These are phyloP conservation scores for Rhynchospora breviuscula DNA, from an alignment of 176 grass and related monocot species.

Conservation along the genomic window DNA sequence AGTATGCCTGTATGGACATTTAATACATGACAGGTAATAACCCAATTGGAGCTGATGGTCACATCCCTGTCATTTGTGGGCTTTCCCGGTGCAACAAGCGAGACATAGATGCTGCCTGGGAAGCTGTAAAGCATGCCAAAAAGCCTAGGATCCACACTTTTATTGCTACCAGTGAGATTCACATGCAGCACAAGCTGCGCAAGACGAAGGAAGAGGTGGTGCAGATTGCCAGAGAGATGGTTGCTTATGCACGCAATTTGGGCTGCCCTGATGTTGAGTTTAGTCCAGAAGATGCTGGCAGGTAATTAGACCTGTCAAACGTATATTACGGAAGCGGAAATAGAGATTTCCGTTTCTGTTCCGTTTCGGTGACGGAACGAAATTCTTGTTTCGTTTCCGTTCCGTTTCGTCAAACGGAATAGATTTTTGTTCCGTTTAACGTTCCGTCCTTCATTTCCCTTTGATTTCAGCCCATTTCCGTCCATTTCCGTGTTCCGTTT, in stretches of 20 bases:
- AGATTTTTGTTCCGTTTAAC: too few species aligned
- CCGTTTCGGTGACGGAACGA: too few species aligned
- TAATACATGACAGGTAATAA: slow-evolving; percentile 10
- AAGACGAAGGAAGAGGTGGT: slow-evolving; percentile 65
- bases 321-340: too few species aligned
- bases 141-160: slow-evolving; percentile 72
- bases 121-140: slow-evolving; percentile 66
- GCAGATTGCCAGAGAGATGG: slow-evolving; percentile 57
- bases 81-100: slow-evolving; percentile 67
- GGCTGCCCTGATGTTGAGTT: slow-evolving; percentile 85
- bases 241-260: slow-evolving; percentile 73
- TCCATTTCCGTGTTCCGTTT: too few species aligned
- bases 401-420: too few species aligned
- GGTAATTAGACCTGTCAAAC: too few species aligned
- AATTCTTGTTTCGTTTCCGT: too few species aligned
- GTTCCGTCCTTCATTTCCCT: too few species aligned
- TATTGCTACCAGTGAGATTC: slow-evolving; percentile 89
- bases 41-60: slow-evolving; percentile 42
- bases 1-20: not conserved
- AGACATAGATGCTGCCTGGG: slow-evolving; percentile 85
- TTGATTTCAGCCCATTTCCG: too few species aligned
- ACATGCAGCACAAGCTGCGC: slow-evolving; percentile 66
- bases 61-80: slow-evolving; percentile 78
- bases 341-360: too few species aligned
- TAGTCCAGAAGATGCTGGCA: slow-evolving; percentile 88